Conservation (phyloP, 306 rosid genomes). For the Cicer arietinum region DNA sequence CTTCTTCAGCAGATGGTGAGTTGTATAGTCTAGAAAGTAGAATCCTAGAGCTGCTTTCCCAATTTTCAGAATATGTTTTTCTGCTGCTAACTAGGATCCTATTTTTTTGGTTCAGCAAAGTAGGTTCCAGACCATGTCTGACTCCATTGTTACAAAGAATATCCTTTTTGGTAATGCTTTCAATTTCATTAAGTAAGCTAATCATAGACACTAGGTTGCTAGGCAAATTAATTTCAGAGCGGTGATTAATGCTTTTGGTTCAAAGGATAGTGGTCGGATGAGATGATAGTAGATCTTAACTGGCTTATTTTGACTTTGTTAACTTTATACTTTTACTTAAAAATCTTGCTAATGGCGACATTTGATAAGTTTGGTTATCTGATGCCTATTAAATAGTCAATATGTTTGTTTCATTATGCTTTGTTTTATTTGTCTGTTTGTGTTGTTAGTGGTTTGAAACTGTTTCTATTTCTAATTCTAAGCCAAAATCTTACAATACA, state of each 20-base stretch:
- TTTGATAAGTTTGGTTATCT: slow-evolving; percentile 20
- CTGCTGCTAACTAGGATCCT: slow-evolving; percentile 42
- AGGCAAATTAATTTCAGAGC: slow-evolving; percentile 19
- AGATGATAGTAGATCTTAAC: slow-evolving; percentile 16
- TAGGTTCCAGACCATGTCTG: slow-evolving; percentile 93
- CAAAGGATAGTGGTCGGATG: not conserved
- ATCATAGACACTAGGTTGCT: not conserved
- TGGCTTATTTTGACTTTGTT: slow-evolving; percentile 1
- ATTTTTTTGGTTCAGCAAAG: slow-evolving; percentile 67
- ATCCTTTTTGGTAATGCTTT: slow-evolving; percentile 63
- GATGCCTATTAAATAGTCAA: not conserved
- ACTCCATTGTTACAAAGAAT: slow-evolving; percentile 91
- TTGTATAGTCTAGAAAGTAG: slow-evolving; percentile 10
- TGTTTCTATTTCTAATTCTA: slow-evolving; percentile 9
- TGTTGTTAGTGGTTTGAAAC: not conserved
- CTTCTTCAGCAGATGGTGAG: slow-evolving; percentile 99
- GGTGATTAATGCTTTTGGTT: not conserved
- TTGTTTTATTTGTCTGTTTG: slow-evolving; percentile 28
- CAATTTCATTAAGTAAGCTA: not conserved
- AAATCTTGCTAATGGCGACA: not conserved
- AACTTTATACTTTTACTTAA: not conserved
- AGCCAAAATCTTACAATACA: slow-evolving; percentile 8
- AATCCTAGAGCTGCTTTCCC: slow-evolving; percentile 32
- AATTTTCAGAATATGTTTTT: slow-evolving; percentile 11
- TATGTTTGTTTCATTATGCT: not conserved